Percentiles rank a stretch among this genome's conserved stretches.
phyloP scores from a whole-genome alignment of 495 filamentous ascomycete genomes.

The Podospora sp. region DNA sequence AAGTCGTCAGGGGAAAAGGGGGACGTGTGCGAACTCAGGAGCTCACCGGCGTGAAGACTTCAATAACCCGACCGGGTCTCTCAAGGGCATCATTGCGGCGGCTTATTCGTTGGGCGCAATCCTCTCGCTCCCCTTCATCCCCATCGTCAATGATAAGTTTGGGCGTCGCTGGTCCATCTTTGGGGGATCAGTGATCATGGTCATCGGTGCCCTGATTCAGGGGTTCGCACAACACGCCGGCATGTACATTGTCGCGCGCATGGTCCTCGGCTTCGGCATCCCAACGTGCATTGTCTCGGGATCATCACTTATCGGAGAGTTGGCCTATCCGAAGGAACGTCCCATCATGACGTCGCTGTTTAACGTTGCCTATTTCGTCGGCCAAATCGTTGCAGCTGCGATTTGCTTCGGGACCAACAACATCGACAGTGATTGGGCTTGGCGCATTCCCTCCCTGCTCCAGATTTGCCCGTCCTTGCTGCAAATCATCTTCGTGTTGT shows the following conservation, averaged over 20 bases:
- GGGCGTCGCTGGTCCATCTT: constrained; percentile 61
- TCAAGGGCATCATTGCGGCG: constrained; percentile 50
- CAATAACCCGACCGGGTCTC: constrained; percentile 39
- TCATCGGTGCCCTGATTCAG: constrained; percentile 58
- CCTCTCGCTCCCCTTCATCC: constrained; percentile 59
- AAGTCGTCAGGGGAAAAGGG: constrained; percentile 18
- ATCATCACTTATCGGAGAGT: constrained; percentile 65
- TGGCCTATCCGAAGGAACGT: constrained; percentile 68
- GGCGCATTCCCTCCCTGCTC: constrained; percentile 66
- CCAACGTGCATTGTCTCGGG: constrained; percentile 67
- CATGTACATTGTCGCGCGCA: constrained; percentile 68
- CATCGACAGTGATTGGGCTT: constrained; percentile 61
- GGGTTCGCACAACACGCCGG: constrained; percentile 46
- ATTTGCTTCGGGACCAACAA: constrained; percentile 62
- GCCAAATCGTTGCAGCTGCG: constrained; percentile 62
- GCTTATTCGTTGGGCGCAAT: constrained; percentile 61
- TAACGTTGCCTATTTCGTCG: constrained; percentile 67
- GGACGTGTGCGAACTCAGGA: background rate
- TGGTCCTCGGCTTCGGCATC: constrained; percentile 67
- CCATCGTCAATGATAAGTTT: constrained; percentile 60
- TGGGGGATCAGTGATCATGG: constrained; percentile 59
- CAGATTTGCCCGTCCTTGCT: constrained; percentile 59
- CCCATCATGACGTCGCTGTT: constrained; percentile 68
- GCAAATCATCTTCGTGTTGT: constrained; percentile 57
- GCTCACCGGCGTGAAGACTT: constrained; percentile 35